Evolutionary conservation across 2,329 filamentous ascomycete genomes (phyloP), one percentile per base, ranked within the genome.

Genomic region (Neodidymelliopsis sp.): DNA sequence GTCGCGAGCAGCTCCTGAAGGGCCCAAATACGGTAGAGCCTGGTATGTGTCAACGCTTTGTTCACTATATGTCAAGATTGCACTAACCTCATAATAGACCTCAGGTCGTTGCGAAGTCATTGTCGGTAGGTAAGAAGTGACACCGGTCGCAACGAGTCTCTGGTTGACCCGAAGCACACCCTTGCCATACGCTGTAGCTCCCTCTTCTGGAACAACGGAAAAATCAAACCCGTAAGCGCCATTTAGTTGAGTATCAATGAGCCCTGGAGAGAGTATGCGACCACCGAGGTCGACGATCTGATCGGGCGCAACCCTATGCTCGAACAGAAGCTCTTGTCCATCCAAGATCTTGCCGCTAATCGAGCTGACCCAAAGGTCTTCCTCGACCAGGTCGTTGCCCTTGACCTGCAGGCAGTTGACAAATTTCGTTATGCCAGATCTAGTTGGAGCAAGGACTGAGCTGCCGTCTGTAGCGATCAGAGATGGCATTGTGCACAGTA

Each of bases 141-240:
- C 90, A 36, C 92, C 91, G 1, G 89, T 95, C 60, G 83, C 76
- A 22, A 91, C 81, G 41, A 97, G 79, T 22, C 82, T 80, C 57
- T 79, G 83, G 73, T 94, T 94, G 53, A 93, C 80, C 48, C 84
- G 79, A 56, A 79, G 79, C 38, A 96, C 76, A n/a, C 84, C 85
- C 70, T 90, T 87, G 49, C 83, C 82, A 64, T 95, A 96, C 40
- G 82, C 79, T 22, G 79, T 75, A 27, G 60, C 40, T 4, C 62
- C 67, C 63, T 88, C 84, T 12, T 86, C 72, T n/a, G 89, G 84
- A 8, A 91, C 79, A 1, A 85, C 84, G 3, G 90, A 94, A 72
- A 95, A 96, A 77, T 96, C 93, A 78, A 96, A 95, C 47, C 91
- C 91, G 65, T 91, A 93, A 8, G 89, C 91, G 36, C 92, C 92